These are phyloP conservation scores for Podospora didyma DNA, from an alignment of 495 filamentous ascomycete genomes.

Conservation along the genomic window DNA sequence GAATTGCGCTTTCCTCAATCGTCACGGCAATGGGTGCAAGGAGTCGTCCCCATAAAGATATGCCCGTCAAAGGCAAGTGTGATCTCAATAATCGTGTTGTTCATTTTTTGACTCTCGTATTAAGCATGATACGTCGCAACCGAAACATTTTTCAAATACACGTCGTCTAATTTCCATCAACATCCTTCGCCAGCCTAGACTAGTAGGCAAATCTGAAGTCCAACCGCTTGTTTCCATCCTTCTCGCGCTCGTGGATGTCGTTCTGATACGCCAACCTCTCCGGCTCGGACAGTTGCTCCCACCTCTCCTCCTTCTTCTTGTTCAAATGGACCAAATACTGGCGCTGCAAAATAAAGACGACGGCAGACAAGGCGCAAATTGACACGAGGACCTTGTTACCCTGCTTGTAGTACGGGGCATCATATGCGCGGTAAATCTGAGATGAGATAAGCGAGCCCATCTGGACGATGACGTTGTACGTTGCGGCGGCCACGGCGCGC, in stretches of 20 bases:
- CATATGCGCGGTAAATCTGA: slow-evolving; percentile 57
- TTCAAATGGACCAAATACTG: slow-evolving; percentile 56
- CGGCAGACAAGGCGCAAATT: slow-evolving; percentile 44
- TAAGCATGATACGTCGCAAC: too few species aligned
- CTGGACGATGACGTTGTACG: slow-evolving; percentile 67
- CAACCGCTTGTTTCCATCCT: slow-evolving; percentile 65
- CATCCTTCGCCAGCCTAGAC: background rate
- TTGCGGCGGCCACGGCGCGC: slow-evolving; percentile 51
- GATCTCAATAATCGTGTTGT: too few species aligned
- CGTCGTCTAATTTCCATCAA: background rate
- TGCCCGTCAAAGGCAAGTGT: too few species aligned
- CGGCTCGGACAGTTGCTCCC: slow-evolving; percentile 57
- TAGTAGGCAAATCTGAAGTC: slow-evolving; percentile 42
- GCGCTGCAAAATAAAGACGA: slow-evolving; percentile 49
- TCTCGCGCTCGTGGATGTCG: slow-evolving; percentile 36
- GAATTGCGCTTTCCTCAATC: too few species aligned
- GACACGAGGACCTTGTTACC: slow-evolving; percentile 59
- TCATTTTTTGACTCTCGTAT: too few species aligned
- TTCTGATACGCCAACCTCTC: slow-evolving; percentile 60
- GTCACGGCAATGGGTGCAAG: too few species aligned
- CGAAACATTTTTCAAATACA: too few species aligned
- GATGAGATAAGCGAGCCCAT: slow-evolving; percentile 53
- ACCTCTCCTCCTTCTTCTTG: slow-evolving; percentile 28
- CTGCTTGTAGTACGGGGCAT: slow-evolving; percentile 56
- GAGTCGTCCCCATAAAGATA: too few species aligned